Conservation (phyloP, 2,329 filamentous ascomycete species). For the Zarea fungicola region DNA sequence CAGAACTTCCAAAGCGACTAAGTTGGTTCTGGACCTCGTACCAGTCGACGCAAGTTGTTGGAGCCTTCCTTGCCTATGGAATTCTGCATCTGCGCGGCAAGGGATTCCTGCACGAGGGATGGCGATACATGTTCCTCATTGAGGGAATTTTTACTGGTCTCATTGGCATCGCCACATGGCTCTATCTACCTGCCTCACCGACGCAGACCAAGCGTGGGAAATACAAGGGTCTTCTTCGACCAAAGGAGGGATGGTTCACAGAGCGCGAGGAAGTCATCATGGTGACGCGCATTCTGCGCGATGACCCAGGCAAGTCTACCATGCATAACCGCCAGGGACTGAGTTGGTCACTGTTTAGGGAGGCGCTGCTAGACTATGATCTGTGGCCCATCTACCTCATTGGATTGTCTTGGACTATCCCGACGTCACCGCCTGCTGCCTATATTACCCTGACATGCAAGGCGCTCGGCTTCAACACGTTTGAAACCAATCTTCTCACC, state of each 20-base stretch:
- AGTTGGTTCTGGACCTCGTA: constrained; percentile 39
- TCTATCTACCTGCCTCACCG: constrained; percentile 60
- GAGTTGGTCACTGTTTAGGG: constrained; percentile 37
- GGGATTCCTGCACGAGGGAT: constrained; percentile 29
- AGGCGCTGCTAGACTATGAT: constrained; percentile 39
- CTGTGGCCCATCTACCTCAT: constrained; percentile 48
- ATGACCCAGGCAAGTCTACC: constrained; percentile 49
- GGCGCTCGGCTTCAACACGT: constrained; percentile 51
- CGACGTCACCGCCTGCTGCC: constrained; percentile 39
- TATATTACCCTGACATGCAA: constrained; percentile 54
- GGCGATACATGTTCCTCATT: constrained; percentile 51
- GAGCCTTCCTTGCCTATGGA: constrained; percentile 33
- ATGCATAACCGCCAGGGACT: constrained; percentile 40
- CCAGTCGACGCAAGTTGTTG: constrained; percentile 34
- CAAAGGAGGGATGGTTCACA: constrained; percentile 57
- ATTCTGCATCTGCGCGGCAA: constrained; percentile 37
- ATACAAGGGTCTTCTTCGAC: constrained; percentile 46
- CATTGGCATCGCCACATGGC: constrained; percentile 48
- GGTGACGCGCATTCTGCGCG: constrained; percentile 54
- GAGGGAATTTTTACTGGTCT: constrained; percentile 47
- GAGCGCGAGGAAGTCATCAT: constrained; percentile 66
- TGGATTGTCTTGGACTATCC: constrained; percentile 45
- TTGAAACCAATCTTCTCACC: constrained; percentile 58
- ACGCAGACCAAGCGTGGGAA: constrained; percentile 49
- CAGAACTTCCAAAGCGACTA: constrained; percentile 34